Percentiles rank a stretch among this genome's conserved stretches.
phyloP scores from a whole-genome alignment of 2,329 filamentous ascomycete species.

The Claviceps arundinis region DNA sequence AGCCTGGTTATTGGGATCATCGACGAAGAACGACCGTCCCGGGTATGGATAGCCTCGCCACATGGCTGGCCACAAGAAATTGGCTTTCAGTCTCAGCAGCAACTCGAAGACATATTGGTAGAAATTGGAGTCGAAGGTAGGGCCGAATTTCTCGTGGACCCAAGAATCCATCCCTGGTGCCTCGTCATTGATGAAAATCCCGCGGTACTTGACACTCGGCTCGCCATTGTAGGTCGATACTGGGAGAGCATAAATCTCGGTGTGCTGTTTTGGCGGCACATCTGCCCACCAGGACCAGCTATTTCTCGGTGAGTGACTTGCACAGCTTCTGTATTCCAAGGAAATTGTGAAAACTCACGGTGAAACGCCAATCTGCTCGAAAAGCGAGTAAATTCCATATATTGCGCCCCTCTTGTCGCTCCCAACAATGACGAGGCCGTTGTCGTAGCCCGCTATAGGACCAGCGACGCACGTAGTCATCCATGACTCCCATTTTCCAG shows the following conservation, averaged over 20 bases:
- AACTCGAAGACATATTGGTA: slow-evolving; percentile 52
- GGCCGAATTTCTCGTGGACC: slow-evolving; percentile 34
- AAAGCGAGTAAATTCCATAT: slow-evolving; percentile 46
- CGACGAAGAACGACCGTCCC: slow-evolving; percentile 46
- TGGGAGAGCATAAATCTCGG: slow-evolving; percentile 33
- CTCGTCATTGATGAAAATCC: slow-evolving; percentile 48
- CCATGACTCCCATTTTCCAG: slow-evolving; percentile 43
- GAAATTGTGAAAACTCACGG: slow-evolving; percentile 18
- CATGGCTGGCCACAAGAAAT: slow-evolving; percentile 56
- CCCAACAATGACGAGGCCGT: slow-evolving; percentile 42
- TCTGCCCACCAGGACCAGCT: slow-evolving; percentile 49
- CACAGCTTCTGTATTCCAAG: neutral
- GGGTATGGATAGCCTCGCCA: slow-evolving; percentile 39
- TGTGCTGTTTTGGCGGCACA: slow-evolving; percentile 32
- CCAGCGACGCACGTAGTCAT: slow-evolving; percentile 32
- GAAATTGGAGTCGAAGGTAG: slow-evolving; percentile 41
- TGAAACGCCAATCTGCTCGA: slow-evolving; percentile 48
- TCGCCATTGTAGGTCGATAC: slow-evolving; percentile 23
- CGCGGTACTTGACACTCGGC: slow-evolving; percentile 45
- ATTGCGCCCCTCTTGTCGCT: slow-evolving; percentile 47
- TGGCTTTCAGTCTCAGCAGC: slow-evolving; percentile 42
- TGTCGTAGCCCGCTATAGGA: slow-evolving; percentile 26
- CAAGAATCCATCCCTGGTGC: slow-evolving; percentile 36
- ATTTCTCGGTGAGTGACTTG: neutral
- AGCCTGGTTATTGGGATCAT: slow-evolving; percentile 43